phyloP scores from a whole-genome alignment of 306 rosid genomes.

The Macrotyloma uniflorum region DNA sequence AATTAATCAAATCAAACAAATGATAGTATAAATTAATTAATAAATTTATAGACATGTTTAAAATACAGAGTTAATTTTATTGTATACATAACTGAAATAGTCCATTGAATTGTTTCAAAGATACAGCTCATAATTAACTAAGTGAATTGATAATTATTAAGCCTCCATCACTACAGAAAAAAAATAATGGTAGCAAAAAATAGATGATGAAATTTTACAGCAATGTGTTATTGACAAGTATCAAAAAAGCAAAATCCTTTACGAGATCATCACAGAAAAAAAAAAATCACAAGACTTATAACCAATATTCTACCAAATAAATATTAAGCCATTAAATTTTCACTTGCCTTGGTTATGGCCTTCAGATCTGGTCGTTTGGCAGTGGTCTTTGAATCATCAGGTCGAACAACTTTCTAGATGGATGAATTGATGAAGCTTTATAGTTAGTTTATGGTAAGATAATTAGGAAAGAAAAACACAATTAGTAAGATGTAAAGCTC shows the following conservation, averaged over 20 bases:
- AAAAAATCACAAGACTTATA: neutral
- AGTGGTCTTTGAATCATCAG: conserved; percentile 39
- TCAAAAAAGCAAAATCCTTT: neutral
- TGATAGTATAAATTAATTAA: neutral
- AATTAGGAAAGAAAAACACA: neutral
- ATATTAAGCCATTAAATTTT: neutral
- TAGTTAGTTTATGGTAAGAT: neutral
- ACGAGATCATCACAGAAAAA: neutral
- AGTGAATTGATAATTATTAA: neutral
- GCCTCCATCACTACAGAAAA: neutral
- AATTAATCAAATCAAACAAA: neutral
- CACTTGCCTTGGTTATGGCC: conserved; percentile 79
- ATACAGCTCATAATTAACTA: neutral
- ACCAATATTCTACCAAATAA: neutral
- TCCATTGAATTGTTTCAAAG: neutral
- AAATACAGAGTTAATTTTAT: neutral
- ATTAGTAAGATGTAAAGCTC: neutral
- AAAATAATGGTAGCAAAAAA: neutral
- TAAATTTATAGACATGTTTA: neutral
- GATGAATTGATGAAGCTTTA: neutral
- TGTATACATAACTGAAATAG: neutral
- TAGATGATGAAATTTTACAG: neutral
- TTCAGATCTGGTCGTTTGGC: conserved; percentile 92
- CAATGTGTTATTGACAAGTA: neutral
- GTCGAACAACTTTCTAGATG: conserved; percentile 44